Base-by-base conservation (phyloP, 177 flowering plant species). In the Vitis hybrid region DNA sequence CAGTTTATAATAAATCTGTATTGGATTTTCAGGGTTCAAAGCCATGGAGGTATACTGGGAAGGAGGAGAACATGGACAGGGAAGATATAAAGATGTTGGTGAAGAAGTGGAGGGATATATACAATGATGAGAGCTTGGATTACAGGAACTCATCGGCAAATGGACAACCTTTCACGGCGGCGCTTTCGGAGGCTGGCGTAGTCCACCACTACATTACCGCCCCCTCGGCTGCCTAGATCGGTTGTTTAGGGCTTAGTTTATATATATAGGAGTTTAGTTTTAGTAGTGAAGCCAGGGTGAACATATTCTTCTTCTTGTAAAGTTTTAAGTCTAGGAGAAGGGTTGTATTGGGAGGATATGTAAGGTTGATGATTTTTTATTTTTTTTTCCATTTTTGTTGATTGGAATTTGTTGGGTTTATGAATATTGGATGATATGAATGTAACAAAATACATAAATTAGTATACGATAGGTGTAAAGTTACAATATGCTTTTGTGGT, bases 181-280 rank as follows among this genome's bases (percentile, higher is more conserved):
- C 78, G 3, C 49, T 80, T 10, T 66, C 82, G 65, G 82, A 79
- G 72, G 81, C 78, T 12, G 85, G 81, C 3, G 81, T 22, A 19
- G 71, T 71, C n/a, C 20, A 63, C n/a, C 20, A 60, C 33, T 73
- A 58, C 22, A 14, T 75, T 1, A 20, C 75, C 15, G 82, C 88
- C 69, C 84, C 88, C 47, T 79, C 85, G 8, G 88, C 88, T 1
- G 88, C 88, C 47, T 80, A 82, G 8, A 4, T 38, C 44, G 8
- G 28, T 24, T 24, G 28, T 3, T 24, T 24, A 24, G 3, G 4
- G 28, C 28, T 24, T 4, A 24, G 28, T 24, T 24, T 24, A 24
- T 24, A 24, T 3, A 24, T 3, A 24, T 24, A 24, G 28, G 28
- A 24, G 28, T 24, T 24, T 24, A 24, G 28, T 24, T 24, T 24